Conservation (phyloP, 441 rosid species). For the Pelargonium fulgidum region DNA sequence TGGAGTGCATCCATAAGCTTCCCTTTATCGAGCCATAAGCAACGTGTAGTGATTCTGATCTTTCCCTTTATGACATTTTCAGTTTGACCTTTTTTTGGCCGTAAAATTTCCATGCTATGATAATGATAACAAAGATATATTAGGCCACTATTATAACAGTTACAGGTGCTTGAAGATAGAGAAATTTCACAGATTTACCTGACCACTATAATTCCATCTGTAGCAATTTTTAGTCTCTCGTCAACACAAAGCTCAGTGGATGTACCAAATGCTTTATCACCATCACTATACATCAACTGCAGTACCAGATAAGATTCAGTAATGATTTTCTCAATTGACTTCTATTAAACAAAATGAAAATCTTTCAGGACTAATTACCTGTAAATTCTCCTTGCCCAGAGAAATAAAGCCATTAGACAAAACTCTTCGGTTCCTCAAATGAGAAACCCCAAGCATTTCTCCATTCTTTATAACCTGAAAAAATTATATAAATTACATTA, state of each 20-base stretch:
- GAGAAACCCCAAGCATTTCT: slow-evolving; percentile 99
- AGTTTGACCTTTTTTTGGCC: slow-evolving; percentile 46
- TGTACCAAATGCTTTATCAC: slow-evolving; percentile 94
- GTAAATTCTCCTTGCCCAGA: slow-evolving; percentile 90
- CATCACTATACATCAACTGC: slow-evolving; percentile 96
- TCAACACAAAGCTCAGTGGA: slow-evolving; percentile 85
- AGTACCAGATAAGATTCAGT: slow-evolving; percentile 25
- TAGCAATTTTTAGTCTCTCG: slow-evolving; percentile 82
- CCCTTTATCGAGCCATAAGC: slow-evolving; percentile 97
- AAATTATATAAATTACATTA: slow-evolving; percentile 16
- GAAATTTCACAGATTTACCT: slow-evolving; percentile 41
- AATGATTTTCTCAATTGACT: slow-evolving; percentile 21
- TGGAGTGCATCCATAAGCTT: slow-evolving; percentile 82
- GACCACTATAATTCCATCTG: slow-evolving; percentile 88
- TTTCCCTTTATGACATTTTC: slow-evolving; percentile 69
- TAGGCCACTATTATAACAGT: slow-evolving; percentile 13
- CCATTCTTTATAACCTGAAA: slow-evolving; percentile 92
- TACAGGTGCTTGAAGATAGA: background rate
- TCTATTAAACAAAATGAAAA: slow-evolving; percentile 16
- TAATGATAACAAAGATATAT: slow-evolving; percentile 22
- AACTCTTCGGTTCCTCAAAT: slow-evolving; percentile 85
- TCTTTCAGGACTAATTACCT: slow-evolving; percentile 42
- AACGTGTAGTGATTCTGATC: slow-evolving; percentile 86
- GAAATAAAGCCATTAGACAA: slow-evolving; percentile 84
- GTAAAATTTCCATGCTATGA: slow-evolving; percentile 79